A percentile compares a stretch with the other conserved stretches of the same genome.
phyloP scores from a whole-genome alignment of 805 yeast genomes.

The Cyberlindnera galapagoensis region DNA sequence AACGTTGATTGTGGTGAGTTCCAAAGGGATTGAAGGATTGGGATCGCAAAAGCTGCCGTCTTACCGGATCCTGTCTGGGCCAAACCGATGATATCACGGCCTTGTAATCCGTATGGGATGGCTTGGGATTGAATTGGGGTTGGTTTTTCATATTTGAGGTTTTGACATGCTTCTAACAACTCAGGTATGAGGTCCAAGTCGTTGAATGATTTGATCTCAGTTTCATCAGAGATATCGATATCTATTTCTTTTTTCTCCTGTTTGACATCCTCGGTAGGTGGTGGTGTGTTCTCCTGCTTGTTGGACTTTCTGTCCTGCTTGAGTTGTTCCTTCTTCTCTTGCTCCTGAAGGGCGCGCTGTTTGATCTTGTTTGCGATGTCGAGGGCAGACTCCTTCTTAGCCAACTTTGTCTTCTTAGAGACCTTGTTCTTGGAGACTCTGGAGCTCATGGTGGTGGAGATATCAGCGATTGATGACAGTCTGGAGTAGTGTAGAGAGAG shows the following conservation, averaged over 20 bases:
- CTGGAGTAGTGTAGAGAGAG: too few species aligned
- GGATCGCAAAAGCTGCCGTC: slow-evolving; percentile 97
- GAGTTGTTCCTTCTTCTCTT: slow-evolving; percentile 5
- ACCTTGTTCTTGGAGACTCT: slow-evolving; percentile 13
- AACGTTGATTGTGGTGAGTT: slow-evolving; percentile 82
- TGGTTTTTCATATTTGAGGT: slow-evolving; percentile 70
- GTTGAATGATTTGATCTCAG: slow-evolving; percentile 34
- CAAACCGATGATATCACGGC: slow-evolving; percentile 89
- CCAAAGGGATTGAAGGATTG: slow-evolving; percentile 87
- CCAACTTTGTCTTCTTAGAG: slow-evolving; percentile 22
- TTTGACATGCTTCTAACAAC: slow-evolving; percentile 70
- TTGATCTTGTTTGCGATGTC: slow-evolving; percentile 54
- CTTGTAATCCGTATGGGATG: slow-evolving; percentile 84
- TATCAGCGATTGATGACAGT: too few species aligned
- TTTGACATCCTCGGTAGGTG: slow-evolving; percentile 3
- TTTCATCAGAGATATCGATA: slow-evolving; percentile 10
- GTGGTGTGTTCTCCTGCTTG: slow-evolving; percentile 18
- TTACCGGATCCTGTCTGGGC: slow-evolving; percentile 99
- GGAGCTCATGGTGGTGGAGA: too few species aligned
- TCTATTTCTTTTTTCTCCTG: slow-evolving; percentile 7
- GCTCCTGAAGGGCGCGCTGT: slow-evolving; percentile 30
- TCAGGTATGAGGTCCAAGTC: slow-evolving; percentile 70
- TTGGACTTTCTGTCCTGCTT: slow-evolving; percentile 13
- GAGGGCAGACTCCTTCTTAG: slow-evolving; percentile 31
- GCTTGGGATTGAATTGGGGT: slow-evolving; percentile 93